phyloP scores from a whole-genome alignment of 2,329 filamentous ascomycete genomes.

The Fusarium papillatum region DNA sequence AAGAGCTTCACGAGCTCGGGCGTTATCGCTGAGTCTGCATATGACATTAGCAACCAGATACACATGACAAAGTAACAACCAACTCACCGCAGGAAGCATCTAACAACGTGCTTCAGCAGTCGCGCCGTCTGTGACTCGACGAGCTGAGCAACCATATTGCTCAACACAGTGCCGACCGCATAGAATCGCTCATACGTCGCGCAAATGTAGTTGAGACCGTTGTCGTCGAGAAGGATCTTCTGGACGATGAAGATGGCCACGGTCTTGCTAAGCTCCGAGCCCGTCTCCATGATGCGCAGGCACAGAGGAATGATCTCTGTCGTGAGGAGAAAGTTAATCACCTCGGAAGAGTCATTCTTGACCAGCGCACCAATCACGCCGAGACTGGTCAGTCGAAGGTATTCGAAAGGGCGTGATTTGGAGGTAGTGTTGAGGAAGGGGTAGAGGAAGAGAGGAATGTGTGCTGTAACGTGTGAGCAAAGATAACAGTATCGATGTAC shows the following conservation, averaged over 20 bases:
- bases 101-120: slow-evolving; percentile 95
- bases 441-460: slow-evolving; percentile 97
- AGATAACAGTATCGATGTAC: not conserved
- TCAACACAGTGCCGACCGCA: slow-evolving; percentile 95
- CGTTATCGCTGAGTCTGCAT: slow-evolving; percentile 90
- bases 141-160: slow-evolving; percentile 98
- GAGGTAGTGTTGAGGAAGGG: slow-evolving; percentile 99
- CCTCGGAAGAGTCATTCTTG: slow-evolving; percentile 98
- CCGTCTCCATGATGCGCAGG: slow-evolving; percentile 98
- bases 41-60: slow-evolving; percentile 20
- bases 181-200: slow-evolving; percentile 99
- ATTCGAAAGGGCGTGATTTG: slow-evolving; percentile 97
- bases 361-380: slow-evolving; percentile 97
- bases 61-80: not conserved
- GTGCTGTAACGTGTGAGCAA: slow-evolving; percentile 69
- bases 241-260: slow-evolving; percentile 99
- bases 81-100: slow-evolving; percentile 92
- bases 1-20: slow-evolving; percentile 92
- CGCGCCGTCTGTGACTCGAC: slow-evolving; percentile 98
- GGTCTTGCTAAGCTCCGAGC: slow-evolving; percentile 97
- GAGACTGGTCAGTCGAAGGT: slow-evolving; percentile 93
- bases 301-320: slow-evolving; percentile 99
- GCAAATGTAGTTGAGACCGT: slow-evolving; percentile 97
- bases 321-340: slow-evolving; percentile 98
- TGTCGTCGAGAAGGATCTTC: slow-evolving; percentile 97